Base-by-base conservation (phyloP, 768 basidiomycete species). In the Calocera cornea region DNA sequence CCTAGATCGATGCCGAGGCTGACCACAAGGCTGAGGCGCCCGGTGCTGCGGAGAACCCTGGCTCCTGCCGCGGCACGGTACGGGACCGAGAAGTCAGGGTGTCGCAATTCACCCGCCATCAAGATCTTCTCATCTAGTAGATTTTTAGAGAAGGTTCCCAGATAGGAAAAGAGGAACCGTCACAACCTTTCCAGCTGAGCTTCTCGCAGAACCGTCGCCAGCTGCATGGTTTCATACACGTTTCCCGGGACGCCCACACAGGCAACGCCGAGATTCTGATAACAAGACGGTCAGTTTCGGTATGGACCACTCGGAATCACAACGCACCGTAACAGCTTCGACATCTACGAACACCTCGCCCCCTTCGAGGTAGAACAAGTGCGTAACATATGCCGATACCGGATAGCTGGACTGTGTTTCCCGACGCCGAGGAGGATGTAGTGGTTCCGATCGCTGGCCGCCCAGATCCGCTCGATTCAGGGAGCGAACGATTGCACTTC, bases 311-410 rank as follows among this genome's bases (percentile, higher is more conserved):
- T 27, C 33, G 44, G 17, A 60, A 2, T 49, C n/a, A 33, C 54
- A 7, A 19, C 65, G 29, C 72, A 92, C 93, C 47, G 82, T 82
- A 60, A 94, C 82, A 11, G 75, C 76, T 54, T 75, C 74, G 41
- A 80, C 79, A 73, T 95, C 87, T 27, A 95, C 84, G 0, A 76
- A 70, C 10, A 97, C 83, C 10, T 73, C 72, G 2, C 86, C 83
- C 1, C 83, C 86, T 72, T 84, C 82, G 11, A 94, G 80, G 76
- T 89, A 88, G 2, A 94, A 84, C 31, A 97, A 75, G 76, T 95
- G 92, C 3, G 91, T 93, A 68, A 97, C 79, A 73, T 93, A 91
- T 0, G 89, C 87, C 19, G 88, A 88, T 3, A 85, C 76, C 3
- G 90, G 90, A 72, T 89, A 90, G 22, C 80, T 83, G 24, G 54